These are phyloP conservation scores for Lycium barbarum DNA, from an alignment of 257 asterid genomes.

Conservation along the genomic window DNA sequence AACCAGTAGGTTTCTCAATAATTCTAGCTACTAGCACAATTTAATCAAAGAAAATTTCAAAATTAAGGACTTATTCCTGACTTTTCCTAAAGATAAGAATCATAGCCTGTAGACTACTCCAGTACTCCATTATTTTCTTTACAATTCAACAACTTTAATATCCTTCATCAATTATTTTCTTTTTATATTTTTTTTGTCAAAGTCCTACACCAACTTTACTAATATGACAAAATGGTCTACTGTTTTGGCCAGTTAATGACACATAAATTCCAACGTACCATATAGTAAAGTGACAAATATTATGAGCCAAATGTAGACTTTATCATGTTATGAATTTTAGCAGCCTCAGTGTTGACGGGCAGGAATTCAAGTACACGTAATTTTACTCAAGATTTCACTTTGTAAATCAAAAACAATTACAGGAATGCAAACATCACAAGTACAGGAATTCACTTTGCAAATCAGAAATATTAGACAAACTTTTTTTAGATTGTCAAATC, in stretches of 20 bases:
- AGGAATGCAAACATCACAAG: no score
- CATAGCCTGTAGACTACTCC: background rate
- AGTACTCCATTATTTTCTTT: slow-evolving; percentile 19
- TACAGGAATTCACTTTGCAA: no score
- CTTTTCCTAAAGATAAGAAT: slow-evolving; percentile 23
- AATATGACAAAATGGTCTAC: background rate
- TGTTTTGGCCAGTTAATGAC: background rate
- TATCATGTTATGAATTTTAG: background rate
- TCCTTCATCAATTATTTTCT: background rate
- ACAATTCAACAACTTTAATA: slow-evolving; percentile 16
- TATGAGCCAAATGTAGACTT: background rate
- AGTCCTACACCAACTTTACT: background rate
- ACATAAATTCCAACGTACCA: background rate
- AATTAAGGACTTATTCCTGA: background rate
- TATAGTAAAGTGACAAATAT: slow-evolving; percentile 2
- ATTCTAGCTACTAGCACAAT: background rate
- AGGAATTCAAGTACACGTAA: no score
- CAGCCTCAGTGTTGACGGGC: background rate
- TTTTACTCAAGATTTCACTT: no score
- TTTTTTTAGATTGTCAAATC: no score
- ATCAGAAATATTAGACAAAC: no score
- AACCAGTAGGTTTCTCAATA: background rate
- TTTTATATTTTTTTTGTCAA: background rate
- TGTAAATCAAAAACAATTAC: no score
- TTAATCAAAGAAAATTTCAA: background rate